Base-by-base conservation (phyloP, 306 rosid genomes). In the Trifolium dubium region DNA sequence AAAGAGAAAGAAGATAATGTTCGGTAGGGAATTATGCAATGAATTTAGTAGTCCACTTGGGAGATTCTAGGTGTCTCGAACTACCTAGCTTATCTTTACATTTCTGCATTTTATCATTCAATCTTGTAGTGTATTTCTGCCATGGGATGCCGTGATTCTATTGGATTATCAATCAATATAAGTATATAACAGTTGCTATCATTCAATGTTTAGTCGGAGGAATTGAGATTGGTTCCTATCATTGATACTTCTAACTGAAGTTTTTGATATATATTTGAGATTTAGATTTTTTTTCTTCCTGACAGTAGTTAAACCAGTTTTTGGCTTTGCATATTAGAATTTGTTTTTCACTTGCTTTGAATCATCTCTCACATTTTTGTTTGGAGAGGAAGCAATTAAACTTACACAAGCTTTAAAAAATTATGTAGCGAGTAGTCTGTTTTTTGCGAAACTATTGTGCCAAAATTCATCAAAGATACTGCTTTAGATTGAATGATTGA, bases 391-490 rank as follows among this genome's bases (percentile, higher is more conserved):
- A 23, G 4, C 18, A 14, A n/a, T 47, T 47, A 14, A 47, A 47
- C 53, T 7, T 34, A 4, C 40, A 13, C 40, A 13, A 34, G 18
- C 10, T n/a, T 34, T 8, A 4, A 31, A 6, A 15, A 32, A 34
- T 35, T 35, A 35, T 35, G 8, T 35, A 35, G 1, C 10, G 18
- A 23, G 23, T 23, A 23, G 23, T 23, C 67, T 34, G 64, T 56
- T 56, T 60, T 60, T 31, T 32, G 46, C 28, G 8, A 61, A 59
- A 59, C 67, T 7, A 0, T 19, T 23, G 12, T 63, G 30, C 10
- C 67, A 63, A n/a, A 30, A 47, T 47, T 14, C 41, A 31, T 70
- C 39, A n/a, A 17, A 72, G 23, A 51, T 64, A 34, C 53, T 17
- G 9, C 69, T 39, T 40, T 58, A 60, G 75, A 43, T 10, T 23